These are phyloP conservation scores for Pleurotus tuoliensis DNA, from an alignment of 768 basidiomycete genomes.

Conservation along the genomic window DNA sequence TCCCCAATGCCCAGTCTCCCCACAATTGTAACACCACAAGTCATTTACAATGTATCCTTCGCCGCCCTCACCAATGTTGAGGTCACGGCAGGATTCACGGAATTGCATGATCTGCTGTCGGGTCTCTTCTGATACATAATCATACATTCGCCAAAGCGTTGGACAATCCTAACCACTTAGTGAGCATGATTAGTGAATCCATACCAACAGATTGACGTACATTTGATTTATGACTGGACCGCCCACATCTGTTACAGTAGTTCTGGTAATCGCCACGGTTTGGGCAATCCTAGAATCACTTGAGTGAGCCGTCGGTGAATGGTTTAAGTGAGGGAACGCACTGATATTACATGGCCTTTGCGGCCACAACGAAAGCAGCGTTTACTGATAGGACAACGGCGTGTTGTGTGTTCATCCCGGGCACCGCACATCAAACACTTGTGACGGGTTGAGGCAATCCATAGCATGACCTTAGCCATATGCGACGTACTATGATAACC, in stretches of 20 bases:
- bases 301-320: neutral
- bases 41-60: conserved; percentile 75
- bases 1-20: conserved; percentile 67
- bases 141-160: conserved; percentile 76
- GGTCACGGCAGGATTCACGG: conserved; percentile 46
- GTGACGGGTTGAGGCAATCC: neutral
- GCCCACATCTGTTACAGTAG: conserved; percentile 70
- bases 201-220: conserved; percentile 32
- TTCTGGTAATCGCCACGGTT: conserved; percentile 43
- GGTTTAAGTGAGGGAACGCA: conserved; percentile 23
- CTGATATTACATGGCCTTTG: conserved; percentile 77
- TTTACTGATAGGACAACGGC: conserved; percentile 78
- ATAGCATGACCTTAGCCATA: too few species aligned
- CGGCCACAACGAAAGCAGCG: conserved; percentile 78
- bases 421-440: conserved; percentile 82
- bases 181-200: neutral
- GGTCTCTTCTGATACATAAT: conserved; percentile 58
- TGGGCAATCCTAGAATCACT: conserved; percentile 56
- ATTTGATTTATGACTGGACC: conserved; percentile 57
- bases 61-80: conserved; percentile 63
- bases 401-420: conserved; percentile 73
- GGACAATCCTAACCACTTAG: conserved; percentile 66
- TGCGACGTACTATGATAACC: conserved; percentile 59
- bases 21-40: conserved; percentile 84
- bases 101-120: conserved; percentile 36